Percentiles rank a stretch among this genome's conserved stretches.
phyloP scores from a whole-genome alignment of 2,329 filamentous ascomycete genomes.

The Paracoccidioides lutzii region DNA sequence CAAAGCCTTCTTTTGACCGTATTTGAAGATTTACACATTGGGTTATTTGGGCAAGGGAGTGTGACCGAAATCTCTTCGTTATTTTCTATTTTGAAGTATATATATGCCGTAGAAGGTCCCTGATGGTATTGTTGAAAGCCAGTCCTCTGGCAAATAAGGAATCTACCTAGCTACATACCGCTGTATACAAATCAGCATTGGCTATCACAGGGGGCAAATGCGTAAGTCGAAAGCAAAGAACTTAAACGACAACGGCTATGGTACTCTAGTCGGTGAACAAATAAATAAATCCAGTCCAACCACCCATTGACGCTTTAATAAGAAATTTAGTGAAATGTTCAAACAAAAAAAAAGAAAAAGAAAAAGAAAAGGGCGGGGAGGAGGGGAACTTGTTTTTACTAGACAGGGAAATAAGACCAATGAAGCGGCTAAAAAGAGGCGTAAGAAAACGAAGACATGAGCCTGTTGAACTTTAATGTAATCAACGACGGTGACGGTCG shows the following conservation, averaged over 20 bases:
- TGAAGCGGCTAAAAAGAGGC: slow-evolving; percentile 2
- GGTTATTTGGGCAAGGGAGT: no score
- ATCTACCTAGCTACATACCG: background rate
- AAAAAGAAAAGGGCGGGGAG: background rate
- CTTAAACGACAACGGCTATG: background rate
- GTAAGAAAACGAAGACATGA: background rate
- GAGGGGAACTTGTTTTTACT: background rate
- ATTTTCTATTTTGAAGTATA: no score
- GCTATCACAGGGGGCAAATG: background rate
- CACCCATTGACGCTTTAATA: background rate
- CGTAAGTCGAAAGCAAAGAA: background rate
- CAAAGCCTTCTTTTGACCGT: no score
- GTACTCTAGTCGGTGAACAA: background rate
- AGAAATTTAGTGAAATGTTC: background rate
- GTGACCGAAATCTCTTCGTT: no score
- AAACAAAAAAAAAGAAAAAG: slow-evolving; percentile 10
- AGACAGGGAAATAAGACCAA: slow-evolving; percentile 1
- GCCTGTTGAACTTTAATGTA: background rate
- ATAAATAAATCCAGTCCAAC: background rate
- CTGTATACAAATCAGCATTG: background rate
- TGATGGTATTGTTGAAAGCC: no score
- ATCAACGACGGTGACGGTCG: background rate
- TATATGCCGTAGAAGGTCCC: no score
- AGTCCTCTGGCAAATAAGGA: no score
- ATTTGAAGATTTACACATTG: no score